Percentiles rank a stretch among this genome's conserved stretches.
Conservation (phyloP, 495 filamentous ascomycete species). For the Hypoxylon rickii region DNA sequence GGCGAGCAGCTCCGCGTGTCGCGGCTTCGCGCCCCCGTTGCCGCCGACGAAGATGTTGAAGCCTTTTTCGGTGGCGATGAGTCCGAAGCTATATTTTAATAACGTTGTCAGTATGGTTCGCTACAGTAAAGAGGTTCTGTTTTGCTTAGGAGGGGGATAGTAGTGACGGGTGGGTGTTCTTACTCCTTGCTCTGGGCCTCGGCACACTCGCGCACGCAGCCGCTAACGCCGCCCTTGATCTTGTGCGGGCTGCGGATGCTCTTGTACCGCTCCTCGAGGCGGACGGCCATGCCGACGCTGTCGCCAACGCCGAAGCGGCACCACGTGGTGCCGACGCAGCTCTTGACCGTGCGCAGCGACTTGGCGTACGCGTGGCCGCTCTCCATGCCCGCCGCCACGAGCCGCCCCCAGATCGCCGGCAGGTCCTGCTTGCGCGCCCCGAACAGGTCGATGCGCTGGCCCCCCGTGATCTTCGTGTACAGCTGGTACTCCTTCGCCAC, state of each 20-base stretch:
- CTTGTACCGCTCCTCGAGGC: conserved; percentile 94
- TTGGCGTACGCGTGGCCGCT: conserved; percentile 95
- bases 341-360: conserved; percentile 88
- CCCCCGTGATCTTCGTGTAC: conserved; percentile 96
- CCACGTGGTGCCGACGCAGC: conserved; percentile 94
- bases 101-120: conserved; percentile 4
- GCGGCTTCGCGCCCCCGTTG: conserved; percentile 88
- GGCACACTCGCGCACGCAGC: conserved; percentile 92
- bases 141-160: too few species aligned
- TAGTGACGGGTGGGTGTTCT: conserved; percentile 32
- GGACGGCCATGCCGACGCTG: conserved; percentile 95
- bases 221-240: conserved; percentile 90
- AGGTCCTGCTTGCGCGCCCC: conserved; percentile 92
- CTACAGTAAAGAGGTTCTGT: too few species aligned
- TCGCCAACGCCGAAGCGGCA: conserved; percentile 93
- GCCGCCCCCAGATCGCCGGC: conserved; percentile 81
- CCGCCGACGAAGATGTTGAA: conserved; percentile 95
- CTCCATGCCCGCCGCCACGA: conserved; percentile 93
- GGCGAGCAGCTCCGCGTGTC: conserved; percentile 84
- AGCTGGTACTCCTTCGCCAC: conserved; percentile 88
- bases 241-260: conserved; percentile 89
- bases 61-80: conserved; percentile 93
- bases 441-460: conserved; percentile 95
- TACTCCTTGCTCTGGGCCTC: conserved; percentile 96
- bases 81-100: conserved; percentile 69